Base-by-base conservation (phyloP, 371 early-diverging fungal species). In the Mortierella sp. region DNA sequence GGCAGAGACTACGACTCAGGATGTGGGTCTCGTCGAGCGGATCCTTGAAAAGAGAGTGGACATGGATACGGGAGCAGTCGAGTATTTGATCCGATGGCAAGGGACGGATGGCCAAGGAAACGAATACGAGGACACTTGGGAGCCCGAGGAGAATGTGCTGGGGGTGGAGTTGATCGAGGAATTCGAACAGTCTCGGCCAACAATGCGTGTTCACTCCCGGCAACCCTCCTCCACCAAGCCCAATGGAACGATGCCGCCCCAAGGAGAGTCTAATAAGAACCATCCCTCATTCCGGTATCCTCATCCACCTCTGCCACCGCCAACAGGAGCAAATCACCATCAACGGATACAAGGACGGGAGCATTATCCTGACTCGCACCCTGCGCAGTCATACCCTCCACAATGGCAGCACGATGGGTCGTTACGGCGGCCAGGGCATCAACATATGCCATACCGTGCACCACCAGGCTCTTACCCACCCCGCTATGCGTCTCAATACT, bases 91-190 rank as follows among this genome's bases (percentile, higher is more conserved):
- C 53, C 69, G 79, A 48, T 86, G 86, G 86, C 82, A 81, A 48
- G 86, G 86, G 11, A 67, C 69, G 19, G 86, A 86, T 71, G 69
- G 74, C 16, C 69, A 86, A 13, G 86, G 86, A 55, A 81, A 79
- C 19, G 74, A 51, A 13, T 79, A 61, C 51, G 82, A 82, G 51
- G 80, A 86, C 28, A 64, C 82, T 14, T 86, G 86, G 86, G 86
- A 86, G 19, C 86, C 86, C 13, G 86, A 86, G 55, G 69, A 74
- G 13, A 81, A 86, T 37, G 72, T 86, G 11, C 26, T 86, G 51
- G 86, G 86, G 2, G 82, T 77, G 51, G 86, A 86, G 8, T 77
- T 86, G 44, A 74, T 86, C 28, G 86, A 77, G n/a, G 86, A 86
- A 26, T 86, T 74, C 69, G 86, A 86, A 19, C 82, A 64, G 26